Percentiles rank a stretch among this genome's conserved stretches.
These are phyloP conservation scores for Ustilago bromivora DNA, from an alignment of 1,284 basidiomycete genomes.

Conservation along the genomic window DNA sequence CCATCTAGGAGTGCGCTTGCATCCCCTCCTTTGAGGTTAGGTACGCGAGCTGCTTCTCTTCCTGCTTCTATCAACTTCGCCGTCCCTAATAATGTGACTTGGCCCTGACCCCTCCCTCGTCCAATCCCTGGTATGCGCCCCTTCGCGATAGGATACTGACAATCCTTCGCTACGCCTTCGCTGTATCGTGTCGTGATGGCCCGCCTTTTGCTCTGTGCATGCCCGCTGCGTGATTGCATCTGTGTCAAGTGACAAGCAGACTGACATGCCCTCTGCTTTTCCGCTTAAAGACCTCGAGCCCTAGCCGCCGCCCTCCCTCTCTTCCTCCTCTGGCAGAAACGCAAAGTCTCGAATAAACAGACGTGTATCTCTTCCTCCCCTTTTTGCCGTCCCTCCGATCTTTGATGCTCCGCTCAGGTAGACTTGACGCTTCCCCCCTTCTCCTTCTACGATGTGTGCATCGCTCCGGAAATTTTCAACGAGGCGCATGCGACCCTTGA, in stretches of 20 bases:
- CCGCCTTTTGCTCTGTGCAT: neutral
- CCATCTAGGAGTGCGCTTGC: neutral
- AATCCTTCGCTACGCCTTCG: neutral
- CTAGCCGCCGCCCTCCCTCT: neutral
- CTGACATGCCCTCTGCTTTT: neutral
- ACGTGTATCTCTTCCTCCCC: slow-evolving; percentile 7
- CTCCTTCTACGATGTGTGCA: neutral
- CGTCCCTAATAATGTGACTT: no score
- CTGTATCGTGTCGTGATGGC: neutral
- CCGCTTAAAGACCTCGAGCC: neutral
- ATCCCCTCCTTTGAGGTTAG: neutral
- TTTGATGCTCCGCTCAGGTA: neutral
- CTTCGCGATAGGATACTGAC: neutral
- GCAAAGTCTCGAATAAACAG: slow-evolving; percentile 13
- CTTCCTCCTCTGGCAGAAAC: neutral
- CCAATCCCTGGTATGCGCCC: neutral
- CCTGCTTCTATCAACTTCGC: neutral
- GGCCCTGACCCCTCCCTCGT: neutral
- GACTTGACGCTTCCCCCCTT: neutral
- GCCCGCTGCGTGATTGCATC: slow-evolving; percentile 17
- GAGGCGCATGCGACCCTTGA: slow-evolving; percentile 14
- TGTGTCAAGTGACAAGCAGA: slow-evolving; percentile 9
- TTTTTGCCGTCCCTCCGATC: neutral
- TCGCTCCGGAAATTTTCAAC: slow-evolving; percentile 9
- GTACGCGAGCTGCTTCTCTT: neutral